These are phyloP conservation scores for Aspergillus sparsus DNA, from an alignment of 495 filamentous ascomycete genomes.

Conservation along the genomic window DNA sequence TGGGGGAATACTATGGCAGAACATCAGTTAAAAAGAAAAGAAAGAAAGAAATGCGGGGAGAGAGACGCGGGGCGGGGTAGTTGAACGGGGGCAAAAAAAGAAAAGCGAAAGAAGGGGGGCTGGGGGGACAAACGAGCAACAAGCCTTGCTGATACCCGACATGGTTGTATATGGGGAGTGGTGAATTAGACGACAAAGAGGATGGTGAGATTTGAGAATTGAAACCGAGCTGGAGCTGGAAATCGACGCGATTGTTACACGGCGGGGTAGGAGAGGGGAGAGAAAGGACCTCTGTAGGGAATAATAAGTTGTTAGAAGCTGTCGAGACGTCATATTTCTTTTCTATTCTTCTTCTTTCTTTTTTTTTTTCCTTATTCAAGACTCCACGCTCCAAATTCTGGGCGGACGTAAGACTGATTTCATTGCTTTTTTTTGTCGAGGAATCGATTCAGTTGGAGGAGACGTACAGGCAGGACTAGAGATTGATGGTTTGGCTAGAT, in stretches of 20 bases:
- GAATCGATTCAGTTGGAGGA: too few relatives aligned
- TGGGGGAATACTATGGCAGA: slow-evolving; percentile 48
- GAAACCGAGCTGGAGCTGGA: not conserved
- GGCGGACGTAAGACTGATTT: too few relatives aligned
- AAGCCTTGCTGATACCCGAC: slow-evolving; percentile 52
- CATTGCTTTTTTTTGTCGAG: too few relatives aligned
- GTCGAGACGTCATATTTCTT: slow-evolving; percentile 4
- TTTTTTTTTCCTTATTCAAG: too few relatives aligned
- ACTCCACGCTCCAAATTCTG: too few relatives aligned
- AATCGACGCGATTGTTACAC: not conserved
- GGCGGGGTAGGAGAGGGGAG: slow-evolving; percentile 20
- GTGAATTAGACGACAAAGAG: slow-evolving; percentile 20
- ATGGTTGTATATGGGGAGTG: slow-evolving; percentile 33
- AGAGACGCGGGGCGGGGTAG: not conserved
- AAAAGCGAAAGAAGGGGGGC: not conserved
- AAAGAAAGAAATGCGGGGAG: not conserved
- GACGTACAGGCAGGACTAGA: too few relatives aligned
- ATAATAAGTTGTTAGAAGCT: slow-evolving; percentile 24
- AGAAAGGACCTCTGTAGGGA: slow-evolving; percentile 24
- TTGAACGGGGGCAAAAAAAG: not conserved
- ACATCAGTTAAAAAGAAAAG: not conserved
- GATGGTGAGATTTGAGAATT: not conserved
- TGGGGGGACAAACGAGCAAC: slow-evolving; percentile 44
- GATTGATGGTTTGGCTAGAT: too few relatives aligned
- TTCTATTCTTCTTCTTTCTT: too few relatives aligned